Evolutionary conservation across 768 basidiomycete genomes (phyloP).

Genomic region (Tubosaeta brunneosetosa): DNA sequence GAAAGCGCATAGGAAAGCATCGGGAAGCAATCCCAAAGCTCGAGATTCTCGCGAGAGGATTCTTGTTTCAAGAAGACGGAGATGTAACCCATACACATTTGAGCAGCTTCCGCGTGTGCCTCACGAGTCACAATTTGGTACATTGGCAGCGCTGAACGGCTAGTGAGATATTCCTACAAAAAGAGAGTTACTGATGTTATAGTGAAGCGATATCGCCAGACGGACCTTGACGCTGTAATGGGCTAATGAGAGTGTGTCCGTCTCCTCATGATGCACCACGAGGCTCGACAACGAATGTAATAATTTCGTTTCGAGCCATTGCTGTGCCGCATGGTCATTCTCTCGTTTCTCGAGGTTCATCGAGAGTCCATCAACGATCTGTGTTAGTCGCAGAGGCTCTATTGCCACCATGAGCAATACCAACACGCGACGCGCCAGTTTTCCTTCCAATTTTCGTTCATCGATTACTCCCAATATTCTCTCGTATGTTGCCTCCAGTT

Average conservation of each 20-base stretch:
- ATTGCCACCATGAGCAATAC: background rate
- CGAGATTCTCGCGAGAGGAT: too few relatives aligned
- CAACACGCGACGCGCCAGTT: background rate
- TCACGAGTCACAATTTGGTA: background rate
- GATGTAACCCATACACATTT: background rate
- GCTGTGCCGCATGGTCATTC: too few relatives aligned
- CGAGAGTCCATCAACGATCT: background rate
- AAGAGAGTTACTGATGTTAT: too few relatives aligned
- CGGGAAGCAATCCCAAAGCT: background rate
- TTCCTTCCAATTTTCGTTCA: background rate
- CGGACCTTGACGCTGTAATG: background rate
- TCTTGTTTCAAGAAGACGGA: background rate
- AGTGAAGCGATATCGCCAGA: too few relatives aligned
- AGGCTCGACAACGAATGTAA: background rate
- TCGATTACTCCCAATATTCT: slow-evolving; percentile 1
- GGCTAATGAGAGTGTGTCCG: background rate
- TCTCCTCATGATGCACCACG: background rate
- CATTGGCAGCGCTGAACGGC: background rate
- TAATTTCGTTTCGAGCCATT: background rate
- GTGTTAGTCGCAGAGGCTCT: background rate
- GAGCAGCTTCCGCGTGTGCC: background rate
- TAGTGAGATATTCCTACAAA: slow-evolving; percentile 1
- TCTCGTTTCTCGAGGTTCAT: background rate
- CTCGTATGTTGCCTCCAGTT: slow-evolving; percentile 2
- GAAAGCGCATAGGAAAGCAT: background rate